Percentiles rank a stretch among this genome's conserved stretches.
These are phyloP conservation scores for Fusarium bactridioides DNA, from an alignment of 2,329 filamentous ascomycete genomes.

Conservation along the genomic window DNA sequence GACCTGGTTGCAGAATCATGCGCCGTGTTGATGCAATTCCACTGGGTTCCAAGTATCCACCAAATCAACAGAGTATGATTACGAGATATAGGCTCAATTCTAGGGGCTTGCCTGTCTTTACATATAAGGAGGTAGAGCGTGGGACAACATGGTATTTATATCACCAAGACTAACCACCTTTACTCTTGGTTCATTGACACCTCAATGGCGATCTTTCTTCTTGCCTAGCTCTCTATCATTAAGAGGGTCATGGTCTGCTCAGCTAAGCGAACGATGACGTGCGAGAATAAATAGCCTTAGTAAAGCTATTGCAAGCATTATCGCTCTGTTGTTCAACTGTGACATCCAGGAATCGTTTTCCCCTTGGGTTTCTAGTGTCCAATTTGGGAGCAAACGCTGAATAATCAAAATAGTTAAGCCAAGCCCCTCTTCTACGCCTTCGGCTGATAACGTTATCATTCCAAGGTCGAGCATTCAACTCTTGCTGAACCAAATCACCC, in stretches of 20 bases:
- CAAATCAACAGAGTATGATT: background rate
- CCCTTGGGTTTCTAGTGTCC: background rate
- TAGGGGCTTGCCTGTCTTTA: background rate
- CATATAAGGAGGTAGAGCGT: background rate
- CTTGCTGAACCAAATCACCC: no score
- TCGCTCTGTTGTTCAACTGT: background rate
- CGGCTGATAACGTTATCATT: constrained; percentile 6
- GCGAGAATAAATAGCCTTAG: background rate
- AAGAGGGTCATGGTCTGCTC: background rate
- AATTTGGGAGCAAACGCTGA: background rate
- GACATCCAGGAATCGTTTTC: background rate
- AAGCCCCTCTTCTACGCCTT: background rate
- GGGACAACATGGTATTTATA: background rate
- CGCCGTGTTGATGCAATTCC: constrained; percentile 3
- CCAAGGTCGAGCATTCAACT: background rate
- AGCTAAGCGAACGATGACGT: constrained; percentile 15
- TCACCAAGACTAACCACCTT: background rate
- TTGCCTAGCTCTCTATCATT: background rate
- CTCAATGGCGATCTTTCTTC: background rate
- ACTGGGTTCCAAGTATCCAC: background rate
- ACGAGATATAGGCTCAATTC: background rate
- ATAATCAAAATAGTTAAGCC: constrained; percentile 6
- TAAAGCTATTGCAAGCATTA: background rate
- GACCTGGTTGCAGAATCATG: background rate
- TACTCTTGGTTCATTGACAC: background rate